Percentiles rank a stretch among this genome's conserved stretches.
Conservation (phyloP, 805 yeast genomes). For the Metschnikowia drakensbergensis region DNA sequence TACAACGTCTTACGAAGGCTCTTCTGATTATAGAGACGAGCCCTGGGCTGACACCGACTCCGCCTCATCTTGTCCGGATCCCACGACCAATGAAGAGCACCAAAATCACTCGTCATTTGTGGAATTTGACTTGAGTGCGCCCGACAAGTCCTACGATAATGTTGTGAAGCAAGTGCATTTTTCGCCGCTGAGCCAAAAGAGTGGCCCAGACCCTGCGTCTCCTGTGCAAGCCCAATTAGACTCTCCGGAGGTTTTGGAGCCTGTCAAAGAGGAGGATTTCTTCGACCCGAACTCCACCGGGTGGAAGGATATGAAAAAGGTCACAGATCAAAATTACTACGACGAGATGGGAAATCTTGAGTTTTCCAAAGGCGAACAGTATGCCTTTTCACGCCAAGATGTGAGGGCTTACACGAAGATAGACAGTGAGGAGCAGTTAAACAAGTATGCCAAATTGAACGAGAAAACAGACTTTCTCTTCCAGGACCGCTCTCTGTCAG, state of each 20-base stretch:
- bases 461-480: constrained; percentile 52
- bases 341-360: constrained; percentile 73
- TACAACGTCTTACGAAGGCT: not conserved
- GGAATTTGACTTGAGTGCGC: constrained; percentile 28
- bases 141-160: constrained; percentile 5
- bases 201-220: not conserved
- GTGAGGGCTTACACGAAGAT: constrained; percentile 83
- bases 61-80: not conserved
- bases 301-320: constrained; percentile 88
- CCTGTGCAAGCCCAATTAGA: not conserved
- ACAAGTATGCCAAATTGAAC: constrained; percentile 53
- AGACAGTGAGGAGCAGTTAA: constrained; percentile 81
- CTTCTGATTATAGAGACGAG: not conserved
- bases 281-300: constrained; percentile 41
- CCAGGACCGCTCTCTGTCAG: constrained; percentile 18
- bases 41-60: not conserved
- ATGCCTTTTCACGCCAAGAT: constrained; percentile 37
- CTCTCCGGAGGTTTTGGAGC: not conserved
- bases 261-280: constrained; percentile 27
- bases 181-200: not conserved
- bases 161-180: constrained; percentile 8
- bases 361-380: constrained; percentile 27
- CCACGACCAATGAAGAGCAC: not conserved
- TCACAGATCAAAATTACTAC: constrained; percentile 72
- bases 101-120: constrained; percentile 11